phyloP scores from a whole-genome alignment of 2,329 filamentous ascomycete species.

The Penicillium sp. region DNA sequence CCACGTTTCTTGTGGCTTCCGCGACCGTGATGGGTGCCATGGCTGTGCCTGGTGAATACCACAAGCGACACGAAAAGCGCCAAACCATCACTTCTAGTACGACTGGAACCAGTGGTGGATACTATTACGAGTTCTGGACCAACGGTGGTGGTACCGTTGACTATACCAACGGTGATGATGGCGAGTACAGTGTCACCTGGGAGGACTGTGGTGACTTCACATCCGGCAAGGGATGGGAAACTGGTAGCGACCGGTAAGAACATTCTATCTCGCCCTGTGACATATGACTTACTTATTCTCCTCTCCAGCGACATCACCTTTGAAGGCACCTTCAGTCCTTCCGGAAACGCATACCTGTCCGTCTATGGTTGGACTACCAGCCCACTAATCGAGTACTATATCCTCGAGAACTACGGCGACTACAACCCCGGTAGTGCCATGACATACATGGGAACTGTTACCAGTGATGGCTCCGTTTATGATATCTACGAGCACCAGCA shows the following conservation, averaged over 20 bases:
- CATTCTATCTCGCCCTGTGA: not conserved
- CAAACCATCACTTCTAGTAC: slow-evolving; percentile 21
- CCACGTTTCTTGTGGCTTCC: not conserved
- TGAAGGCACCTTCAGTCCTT: slow-evolving; percentile 29
- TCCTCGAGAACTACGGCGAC: slow-evolving; percentile 36
- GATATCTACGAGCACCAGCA: slow-evolving; percentile 40
- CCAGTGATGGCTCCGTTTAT: slow-evolving; percentile 39
- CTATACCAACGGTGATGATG: slow-evolving; percentile 48
- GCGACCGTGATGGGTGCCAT: not conserved
- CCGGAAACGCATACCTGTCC: slow-evolving; percentile 36
- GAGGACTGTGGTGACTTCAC: slow-evolving; percentile 14
- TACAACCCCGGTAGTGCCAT: slow-evolving; percentile 33
- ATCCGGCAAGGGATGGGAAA: slow-evolving; percentile 59
- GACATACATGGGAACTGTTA: slow-evolving; percentile 36
- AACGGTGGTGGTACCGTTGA: slow-evolving; percentile 46
- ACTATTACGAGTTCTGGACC: slow-evolving; percentile 54
- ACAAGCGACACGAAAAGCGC: slow-evolving; percentile 1
- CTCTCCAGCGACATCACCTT: slow-evolving; percentile 29
- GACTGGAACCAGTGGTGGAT: slow-evolving; percentile 43
- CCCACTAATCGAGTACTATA: slow-evolving; percentile 40
- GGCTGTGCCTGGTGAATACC: slow-evolving; percentile 1
- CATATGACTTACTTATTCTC: not conserved
- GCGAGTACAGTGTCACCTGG: slow-evolving; percentile 28
- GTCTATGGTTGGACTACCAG: slow-evolving; percentile 46
- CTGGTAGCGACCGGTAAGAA: slow-evolving; percentile 52